Percentiles rank a stretch among this genome's conserved stretches.
Evolutionary conservation across 2,329 filamentous ascomycete genomes (phyloP).

Genomic region (Trichoderma citrinoviride): DNA sequence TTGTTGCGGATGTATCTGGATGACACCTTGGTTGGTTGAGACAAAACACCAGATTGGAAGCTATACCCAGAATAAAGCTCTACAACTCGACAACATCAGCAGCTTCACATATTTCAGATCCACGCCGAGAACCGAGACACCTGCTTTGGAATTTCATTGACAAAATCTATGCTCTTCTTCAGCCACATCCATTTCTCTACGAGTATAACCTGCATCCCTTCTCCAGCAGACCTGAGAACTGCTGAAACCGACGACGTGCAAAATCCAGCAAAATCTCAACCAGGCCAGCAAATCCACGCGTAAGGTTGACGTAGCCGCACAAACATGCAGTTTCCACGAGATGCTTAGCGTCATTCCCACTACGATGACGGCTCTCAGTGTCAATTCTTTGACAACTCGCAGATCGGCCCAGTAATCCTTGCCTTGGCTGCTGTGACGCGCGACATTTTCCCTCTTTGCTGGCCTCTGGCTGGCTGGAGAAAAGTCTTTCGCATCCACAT

Average conservation of each 20-base stretch:
- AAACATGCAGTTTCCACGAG: not conserved
- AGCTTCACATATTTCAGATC: too few relatives aligned
- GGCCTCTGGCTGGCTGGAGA: slow-evolving; percentile 1
- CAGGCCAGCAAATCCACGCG: not conserved
- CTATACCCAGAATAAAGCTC: not conserved
- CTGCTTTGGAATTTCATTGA: too few relatives aligned
- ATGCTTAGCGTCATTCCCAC: not conserved
- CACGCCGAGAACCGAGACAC: too few relatives aligned
- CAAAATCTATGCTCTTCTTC: too few relatives aligned
- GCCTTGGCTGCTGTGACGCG: slow-evolving; percentile 13
- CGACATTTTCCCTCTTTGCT: slow-evolving; percentile 5
- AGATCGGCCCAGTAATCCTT: slow-evolving; percentile 10
- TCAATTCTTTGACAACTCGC: not conserved
- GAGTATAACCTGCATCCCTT: not conserved
- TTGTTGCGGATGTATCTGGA: too few relatives aligned
- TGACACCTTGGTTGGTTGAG: not conserved
- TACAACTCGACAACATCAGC: too few relatives aligned
- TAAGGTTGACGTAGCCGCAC: slow-evolving; percentile 10
- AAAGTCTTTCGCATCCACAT: slow-evolving; percentile 10
- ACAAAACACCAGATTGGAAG: not conserved
- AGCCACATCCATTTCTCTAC: too few relatives aligned
- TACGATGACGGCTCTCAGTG: not conserved
- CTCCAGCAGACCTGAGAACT: not conserved
- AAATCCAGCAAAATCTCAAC: not conserved
- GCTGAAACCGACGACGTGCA: not conserved